These are phyloP conservation scores for Brettanomyces naardenensis DNA, from an alignment of 805 yeast genomes.

Conservation along the genomic window DNA sequence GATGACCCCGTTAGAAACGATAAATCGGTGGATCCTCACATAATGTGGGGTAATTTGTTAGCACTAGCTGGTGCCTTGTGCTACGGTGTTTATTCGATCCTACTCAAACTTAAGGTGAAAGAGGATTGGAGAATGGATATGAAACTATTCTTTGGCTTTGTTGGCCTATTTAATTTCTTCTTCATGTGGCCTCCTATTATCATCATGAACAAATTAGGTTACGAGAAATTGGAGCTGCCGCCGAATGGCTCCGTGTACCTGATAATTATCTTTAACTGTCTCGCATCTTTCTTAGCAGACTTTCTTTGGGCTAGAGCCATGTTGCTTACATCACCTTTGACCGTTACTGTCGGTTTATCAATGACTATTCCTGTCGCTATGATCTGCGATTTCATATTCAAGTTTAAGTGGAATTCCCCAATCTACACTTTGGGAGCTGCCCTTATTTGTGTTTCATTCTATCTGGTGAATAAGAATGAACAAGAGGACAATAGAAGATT, in stretches of 20 bases:
- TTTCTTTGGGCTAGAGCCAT: slow-evolving; percentile 96
- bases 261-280: slow-evolving; percentile 57
- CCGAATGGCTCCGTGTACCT: slow-evolving; percentile 38
- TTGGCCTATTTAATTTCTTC: slow-evolving; percentile 73
- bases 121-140: slow-evolving; percentile 75
- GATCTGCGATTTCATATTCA: slow-evolving; percentile 78
- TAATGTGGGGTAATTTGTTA: slow-evolving; percentile 62
- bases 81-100: slow-evolving; percentile 85
- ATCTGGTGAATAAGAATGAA: slow-evolving; percentile 75
- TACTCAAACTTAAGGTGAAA: slow-evolving; percentile 64
- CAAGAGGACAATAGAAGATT: slow-evolving; percentile 37
- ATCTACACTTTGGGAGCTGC: slow-evolving; percentile 73
- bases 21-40: slow-evolving; percentile 5
- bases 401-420: slow-evolving; percentile 51
- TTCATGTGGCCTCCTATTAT: slow-evolving; percentile 78
- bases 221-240: slow-evolving; percentile 73
- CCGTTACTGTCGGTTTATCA: slow-evolving; percentile 91
- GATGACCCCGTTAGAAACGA: slow-evolving; percentile 38
- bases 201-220: slow-evolving; percentile 50
- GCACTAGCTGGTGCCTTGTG: slow-evolving; percentile 84
- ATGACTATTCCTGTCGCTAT: slow-evolving; percentile 92
- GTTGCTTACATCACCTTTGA: slow-evolving; percentile 85
- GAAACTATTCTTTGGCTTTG: slow-evolving; percentile 88
- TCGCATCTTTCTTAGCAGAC: slow-evolving; percentile 79
- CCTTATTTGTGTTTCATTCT: slow-evolving; percentile 74